Base-by-base conservation (phyloP, 768 basidiomycete genomes). In the Rubroboletus satanas region DNA sequence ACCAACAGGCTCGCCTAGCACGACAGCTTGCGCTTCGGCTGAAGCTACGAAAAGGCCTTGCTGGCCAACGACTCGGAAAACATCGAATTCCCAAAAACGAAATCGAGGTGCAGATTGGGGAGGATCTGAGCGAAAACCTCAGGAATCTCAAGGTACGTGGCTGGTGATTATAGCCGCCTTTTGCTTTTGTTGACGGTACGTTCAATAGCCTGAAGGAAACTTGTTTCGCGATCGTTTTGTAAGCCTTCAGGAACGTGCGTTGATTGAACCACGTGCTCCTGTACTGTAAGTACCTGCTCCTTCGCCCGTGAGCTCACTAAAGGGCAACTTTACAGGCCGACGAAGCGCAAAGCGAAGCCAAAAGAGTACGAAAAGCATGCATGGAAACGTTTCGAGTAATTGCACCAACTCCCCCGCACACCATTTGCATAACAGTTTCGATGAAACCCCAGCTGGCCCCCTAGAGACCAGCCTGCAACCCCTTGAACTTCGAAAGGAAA, bases 161-260 rank as follows among this genome's bases (percentile, higher is more conserved):
- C 18, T 26, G 15, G 45, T 12, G 14, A 37, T 37, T 14, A 38
- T 14, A 8, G 15, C 26, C 4, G 7, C 10, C 12, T 26, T 14
- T 35, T 29, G 45, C 12, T 26, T 14, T 35, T 29, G 45, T 21
- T 56, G 45, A 62, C 23, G 21, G 2, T 35, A 18, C 4, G 18
- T 31, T 47, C 21, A 48, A 32, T 56, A 96, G 93, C 90, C 91
- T 17, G 93, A 97, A 75, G 94, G 94, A 26, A 97, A 96, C 67
- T 74, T 94, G 33, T 96, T 96, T 80, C 81, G 85, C 23, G 94
- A 97, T 68, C 83, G 92, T 2, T 93, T 93, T 74, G 71, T 87
- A 31, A 93, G 88, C 66, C 74, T 97, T 66, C 93, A 96, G 64
- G 89, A 94, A 57, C 80, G 93, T 29, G 91, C 89, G 0, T 77